Conservation (phyloP, 192 early-diverging fungal species). For the Phycomyces nitens region DNA sequence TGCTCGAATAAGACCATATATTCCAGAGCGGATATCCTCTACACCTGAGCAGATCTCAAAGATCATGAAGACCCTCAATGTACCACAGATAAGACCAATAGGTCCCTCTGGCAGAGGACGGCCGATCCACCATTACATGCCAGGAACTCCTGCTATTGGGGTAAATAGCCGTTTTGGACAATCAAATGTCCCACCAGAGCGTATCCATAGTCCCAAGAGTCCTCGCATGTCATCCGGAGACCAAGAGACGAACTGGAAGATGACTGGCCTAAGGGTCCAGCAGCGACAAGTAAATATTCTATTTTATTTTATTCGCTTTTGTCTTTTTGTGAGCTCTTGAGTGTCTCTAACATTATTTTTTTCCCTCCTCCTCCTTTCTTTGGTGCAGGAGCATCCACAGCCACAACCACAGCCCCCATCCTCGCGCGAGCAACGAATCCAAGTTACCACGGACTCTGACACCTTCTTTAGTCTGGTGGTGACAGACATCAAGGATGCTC, state of each 20-base stretch:
- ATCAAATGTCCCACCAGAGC: background rate
- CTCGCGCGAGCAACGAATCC: constrained; percentile 20
- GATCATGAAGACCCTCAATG: constrained; percentile 1
- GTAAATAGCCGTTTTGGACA: background rate
- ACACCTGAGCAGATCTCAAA: background rate
- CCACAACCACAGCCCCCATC: constrained; percentile 1
- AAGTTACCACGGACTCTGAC: constrained; percentile 28
- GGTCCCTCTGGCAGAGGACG: background rate
- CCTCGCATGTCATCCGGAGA: background rate
- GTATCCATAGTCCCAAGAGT: background rate
- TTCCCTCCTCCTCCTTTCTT: background rate
- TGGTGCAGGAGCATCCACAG: constrained; percentile 2
- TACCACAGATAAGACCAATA: background rate
- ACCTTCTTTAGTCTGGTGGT: constrained; percentile 25
- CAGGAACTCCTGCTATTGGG: background rate
- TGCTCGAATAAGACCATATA: constrained; percentile 1
- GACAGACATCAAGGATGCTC: constrained; percentile 22
- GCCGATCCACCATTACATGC: background rate
- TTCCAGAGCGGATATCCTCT: background rate
- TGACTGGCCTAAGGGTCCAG: background rate
- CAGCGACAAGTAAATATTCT: background rate
- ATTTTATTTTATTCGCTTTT: background rate
- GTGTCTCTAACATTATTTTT: too few relatives aligned
- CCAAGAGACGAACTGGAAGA: background rate
- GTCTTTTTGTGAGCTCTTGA: too few relatives aligned